Conservation (phyloP, 169 alveolate genomes). For the Eimeria tenella region DNA sequence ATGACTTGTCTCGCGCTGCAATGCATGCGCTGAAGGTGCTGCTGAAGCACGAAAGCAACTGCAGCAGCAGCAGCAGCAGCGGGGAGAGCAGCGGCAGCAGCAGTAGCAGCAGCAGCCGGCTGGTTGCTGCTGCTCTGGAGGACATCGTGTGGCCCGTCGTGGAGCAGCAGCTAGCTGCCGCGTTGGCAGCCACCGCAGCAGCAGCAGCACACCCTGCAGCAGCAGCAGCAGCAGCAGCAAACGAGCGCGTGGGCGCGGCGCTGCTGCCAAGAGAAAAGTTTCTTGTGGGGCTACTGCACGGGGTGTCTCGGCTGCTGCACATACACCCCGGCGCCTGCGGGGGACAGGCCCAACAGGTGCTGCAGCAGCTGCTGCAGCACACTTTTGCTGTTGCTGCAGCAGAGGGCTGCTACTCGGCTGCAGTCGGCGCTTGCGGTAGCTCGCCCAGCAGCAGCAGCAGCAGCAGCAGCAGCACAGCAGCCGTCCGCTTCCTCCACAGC, state of each 20-base stretch:
- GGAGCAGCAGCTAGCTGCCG: conserved; percentile 51
- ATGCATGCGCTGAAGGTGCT: conserved; percentile 68
- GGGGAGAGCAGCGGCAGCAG: conserved; percentile 24
- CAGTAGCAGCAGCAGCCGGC: neutral
- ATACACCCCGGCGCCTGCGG: conserved; percentile 5
- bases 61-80: conserved; percentile 12
- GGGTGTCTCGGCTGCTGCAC: conserved; percentile 53
- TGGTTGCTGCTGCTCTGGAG: conserved; percentile 49
- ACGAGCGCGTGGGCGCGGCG: conserved; percentile 31
- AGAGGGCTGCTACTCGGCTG: conserved; percentile 41
- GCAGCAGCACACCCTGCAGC: conserved; percentile 58
- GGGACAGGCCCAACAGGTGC: neutral
- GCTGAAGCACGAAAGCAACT: conserved; percentile 21
- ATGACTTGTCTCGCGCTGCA: conserved; percentile 59
- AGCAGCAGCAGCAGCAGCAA: conserved; percentile 66
- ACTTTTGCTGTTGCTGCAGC: conserved; percentile 56
- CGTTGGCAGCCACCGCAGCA: conserved; percentile 40
- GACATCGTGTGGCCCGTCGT: conserved; percentile 34
- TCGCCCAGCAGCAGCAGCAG: conserved; percentile 42
- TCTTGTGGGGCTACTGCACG: conserved; percentile 60
- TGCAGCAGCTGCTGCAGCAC: conserved; percentile 56
- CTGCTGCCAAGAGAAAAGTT: conserved; percentile 18
- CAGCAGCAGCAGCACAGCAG: conserved; percentile 70
- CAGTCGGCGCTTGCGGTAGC: neutral
- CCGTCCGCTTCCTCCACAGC: conserved; percentile 60